Evolutionary conservation across 371 early-diverging fungal genomes (phyloP).

Genomic region (Mucor piriformis): DNA sequence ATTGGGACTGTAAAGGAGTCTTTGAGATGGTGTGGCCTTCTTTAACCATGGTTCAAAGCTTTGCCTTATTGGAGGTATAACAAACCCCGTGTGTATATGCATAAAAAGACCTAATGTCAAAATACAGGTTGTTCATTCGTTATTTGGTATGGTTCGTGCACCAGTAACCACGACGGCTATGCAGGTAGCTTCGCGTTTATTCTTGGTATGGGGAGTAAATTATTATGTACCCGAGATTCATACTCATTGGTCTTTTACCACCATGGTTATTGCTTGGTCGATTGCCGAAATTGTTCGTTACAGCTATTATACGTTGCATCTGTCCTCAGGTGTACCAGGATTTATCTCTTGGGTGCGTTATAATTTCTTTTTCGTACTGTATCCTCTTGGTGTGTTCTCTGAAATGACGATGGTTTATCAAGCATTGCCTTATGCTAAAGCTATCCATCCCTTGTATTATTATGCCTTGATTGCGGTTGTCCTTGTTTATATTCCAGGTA

Average conservation of each 20-base stretch:
- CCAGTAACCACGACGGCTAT: conserved; percentile 77
- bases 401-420: conserved; percentile 80
- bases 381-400: conserved; percentile 87
- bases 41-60: conserved; percentile 71
- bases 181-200: conserved; percentile 87
- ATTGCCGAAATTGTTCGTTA: conserved; percentile 91
- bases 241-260: conserved; percentile 68
- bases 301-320: conserved; percentile 76
- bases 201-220: conserved; percentile 85
- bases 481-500: conserved; percentile 76
- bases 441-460: conserved; percentile 52
- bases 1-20: conserved; percentile 55
- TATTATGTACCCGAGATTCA: conserved; percentile 69
- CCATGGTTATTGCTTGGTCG: conserved; percentile 92
- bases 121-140: background rate
- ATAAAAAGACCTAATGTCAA: no score
- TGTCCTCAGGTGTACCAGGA: conserved; percentile 49
- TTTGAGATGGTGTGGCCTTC: conserved; percentile 63
- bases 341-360: conserved; percentile 77
- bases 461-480: conserved; percentile 57
- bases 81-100: no score
- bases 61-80: conserved; percentile 75
- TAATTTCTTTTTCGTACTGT: conserved; percentile 87
- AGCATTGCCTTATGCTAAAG: conserved; percentile 69
- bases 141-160: conserved; percentile 76